These are phyloP conservation scores for Penicillium sumatraense DNA, from an alignment of 2,329 filamentous ascomycete genomes.

Conservation along the genomic window DNA sequence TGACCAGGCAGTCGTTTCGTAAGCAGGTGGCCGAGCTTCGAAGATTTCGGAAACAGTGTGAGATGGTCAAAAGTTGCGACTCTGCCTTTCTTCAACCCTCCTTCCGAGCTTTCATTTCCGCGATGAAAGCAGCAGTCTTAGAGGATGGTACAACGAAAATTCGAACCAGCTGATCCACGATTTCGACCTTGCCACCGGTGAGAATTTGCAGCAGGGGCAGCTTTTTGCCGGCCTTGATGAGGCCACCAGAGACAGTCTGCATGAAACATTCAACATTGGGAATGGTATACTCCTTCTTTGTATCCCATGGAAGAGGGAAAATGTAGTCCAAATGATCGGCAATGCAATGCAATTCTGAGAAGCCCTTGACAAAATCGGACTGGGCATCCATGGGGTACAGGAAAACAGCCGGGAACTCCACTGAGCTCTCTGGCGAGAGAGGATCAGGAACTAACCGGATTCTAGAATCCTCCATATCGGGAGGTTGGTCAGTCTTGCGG, in stretches of 20 bases:
- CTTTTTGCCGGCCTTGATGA: slow-evolving; percentile 91
- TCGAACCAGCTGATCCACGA: slow-evolving; percentile 82
- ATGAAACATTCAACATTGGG: slow-evolving; percentile 82
- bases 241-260: slow-evolving; percentile 76
- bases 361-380: slow-evolving; percentile 88
- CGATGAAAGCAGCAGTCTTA: slow-evolving; percentile 75
- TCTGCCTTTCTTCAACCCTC: slow-evolving; percentile 27
- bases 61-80: background rate
- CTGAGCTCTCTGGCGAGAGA: slow-evolving; percentile 70
- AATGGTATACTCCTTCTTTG: slow-evolving; percentile 65
- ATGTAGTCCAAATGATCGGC: slow-evolving; percentile 82
- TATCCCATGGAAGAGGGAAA: slow-evolving; percentile 87
- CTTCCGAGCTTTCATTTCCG: slow-evolving; percentile 80
- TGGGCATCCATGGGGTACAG: slow-evolving; percentile 83
- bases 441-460: slow-evolving; percentile 73
- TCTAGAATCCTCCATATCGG: slow-evolving; percentile 84
- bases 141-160: slow-evolving; percentile 80
- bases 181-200: slow-evolving; percentile 75
- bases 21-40: background rate
- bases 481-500: slow-evolving; percentile 70
- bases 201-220: slow-evolving; percentile 76
- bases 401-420: slow-evolving; percentile 79
- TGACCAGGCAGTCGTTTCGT: background rate
- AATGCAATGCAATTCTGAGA: slow-evolving; percentile 76
- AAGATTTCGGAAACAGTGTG: background rate